Base-by-base conservation (phyloP, 192 early-diverging fungal genomes). In the Umbelopsis sp. region DNA sequence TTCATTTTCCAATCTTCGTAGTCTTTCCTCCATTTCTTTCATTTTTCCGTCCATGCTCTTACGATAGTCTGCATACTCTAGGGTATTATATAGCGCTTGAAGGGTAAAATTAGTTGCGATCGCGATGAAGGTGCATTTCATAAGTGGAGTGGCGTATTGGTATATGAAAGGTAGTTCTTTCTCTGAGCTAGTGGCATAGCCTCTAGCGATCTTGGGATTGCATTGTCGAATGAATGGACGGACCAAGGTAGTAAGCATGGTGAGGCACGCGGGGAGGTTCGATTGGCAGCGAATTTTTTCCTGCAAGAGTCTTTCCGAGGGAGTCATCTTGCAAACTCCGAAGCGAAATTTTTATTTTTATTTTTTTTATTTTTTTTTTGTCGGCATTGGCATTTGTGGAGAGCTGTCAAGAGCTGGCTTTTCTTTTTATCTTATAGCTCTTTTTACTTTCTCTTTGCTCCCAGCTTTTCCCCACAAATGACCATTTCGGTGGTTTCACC, bases 31-130 rank as follows among this genome's bases (percentile, higher is more conserved):
- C 4, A 78, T 43, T 38, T 68, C 43, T 32, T 54, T n/a, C 14
- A 74, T 52, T 17, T 70, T 45, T 4, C 26, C 50, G 10, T 78
- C 77, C 21, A 73, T 53, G 8, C 65, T 69, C 47, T 78, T 70
- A 9, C 77, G 41, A 38, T 74, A 78, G 73, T 78, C 77, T n/a
- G 56, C 59, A 52, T 78, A 78, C 51, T 78, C 77, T 20, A 78
- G 50, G n/a, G 73, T 49, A 5, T 74, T 72, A 69, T 68, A 78
- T 31, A 74, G 25, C 26, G 71, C 26, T 45, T 78, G 72, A 51
- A 43, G 70, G 12, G 69, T 72, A 5, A 78, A 34, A 21, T 72
- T 78, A 2, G 77, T 78, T 20, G 49, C 56, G 44, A 72, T 74
- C 0, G 77, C 77, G 6, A 78, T 29, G 29, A 74, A 49, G n/a